phyloP scores from a whole-genome alignment of 2,329 filamentous ascomycete genomes.

The Neonectria ditissima region DNA sequence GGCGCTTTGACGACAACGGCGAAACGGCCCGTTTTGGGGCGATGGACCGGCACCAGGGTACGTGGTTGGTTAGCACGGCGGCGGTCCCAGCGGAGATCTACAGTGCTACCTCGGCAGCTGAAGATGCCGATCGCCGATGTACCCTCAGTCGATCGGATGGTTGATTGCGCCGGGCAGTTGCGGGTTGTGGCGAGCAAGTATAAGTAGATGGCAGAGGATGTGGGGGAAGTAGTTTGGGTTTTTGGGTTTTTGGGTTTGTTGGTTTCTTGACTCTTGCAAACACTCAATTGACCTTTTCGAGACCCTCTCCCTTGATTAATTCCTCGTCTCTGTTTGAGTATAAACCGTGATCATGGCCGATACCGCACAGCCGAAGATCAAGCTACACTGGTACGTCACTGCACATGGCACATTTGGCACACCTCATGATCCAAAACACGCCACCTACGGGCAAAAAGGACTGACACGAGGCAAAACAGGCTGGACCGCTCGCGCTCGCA shows the following conservation, averaged over 20 bases:
- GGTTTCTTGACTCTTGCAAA: background rate
- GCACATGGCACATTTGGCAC: too few species aligned
- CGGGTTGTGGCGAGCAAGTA: constrained; percentile 2
- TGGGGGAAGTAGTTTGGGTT: background rate
- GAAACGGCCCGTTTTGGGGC: background rate
- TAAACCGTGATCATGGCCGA: constrained; percentile 38
- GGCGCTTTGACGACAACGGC: background rate
- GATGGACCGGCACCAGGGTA: constrained; percentile 6
- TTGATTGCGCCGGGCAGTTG: constrained; percentile 32
- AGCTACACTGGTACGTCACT: constrained; percentile 69
- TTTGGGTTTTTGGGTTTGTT: too few species aligned
- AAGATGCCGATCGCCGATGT: constrained; percentile 30
- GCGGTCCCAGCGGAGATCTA: constrained; percentile 2
- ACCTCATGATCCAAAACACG: too few species aligned
- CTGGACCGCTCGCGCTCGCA: constrained; percentile 86
- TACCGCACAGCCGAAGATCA: constrained; percentile 64
- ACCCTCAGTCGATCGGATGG: constrained; percentile 29
- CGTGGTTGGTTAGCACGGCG: background rate
- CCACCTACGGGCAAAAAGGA: background rate
- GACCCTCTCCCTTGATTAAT: background rate
- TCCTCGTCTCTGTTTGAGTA: too few species aligned
- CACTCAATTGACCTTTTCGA: background rate
- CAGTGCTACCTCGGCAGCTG: constrained; percentile 25
- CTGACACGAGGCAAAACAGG: constrained; percentile 62
- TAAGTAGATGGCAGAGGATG: background rate